Conservation (phyloP, 495 filamentous ascomycete genomes). For the Xeromyces bisporus region DNA sequence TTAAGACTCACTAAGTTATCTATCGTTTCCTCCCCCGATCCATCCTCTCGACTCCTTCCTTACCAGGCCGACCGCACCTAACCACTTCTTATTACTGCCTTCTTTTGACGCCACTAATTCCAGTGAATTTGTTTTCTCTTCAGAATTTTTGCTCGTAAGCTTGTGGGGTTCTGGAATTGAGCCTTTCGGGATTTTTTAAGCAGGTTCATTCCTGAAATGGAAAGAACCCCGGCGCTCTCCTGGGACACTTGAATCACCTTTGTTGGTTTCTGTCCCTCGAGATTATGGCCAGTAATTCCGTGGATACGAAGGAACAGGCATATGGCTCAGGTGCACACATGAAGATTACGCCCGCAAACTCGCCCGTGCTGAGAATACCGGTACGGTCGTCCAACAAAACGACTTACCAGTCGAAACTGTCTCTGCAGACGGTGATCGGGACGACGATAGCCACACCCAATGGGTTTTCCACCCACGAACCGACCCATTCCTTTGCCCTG, state of each 20-base stretch:
- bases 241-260: constrained; percentile 12
- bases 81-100: no score
- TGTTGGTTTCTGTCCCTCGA: constrained; percentile 3
- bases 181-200: no score
- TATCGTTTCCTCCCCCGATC: no score
- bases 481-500: constrained; percentile 60
- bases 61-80: no score
- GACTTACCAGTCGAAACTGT: constrained; percentile 37
- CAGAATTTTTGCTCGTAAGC: no score
- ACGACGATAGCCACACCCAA: constrained; percentile 72
- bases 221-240: constrained; percentile 6
- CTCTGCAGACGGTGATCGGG: constrained; percentile 69
- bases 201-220: constrained; percentile 6
- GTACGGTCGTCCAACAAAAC: constrained; percentile 46
- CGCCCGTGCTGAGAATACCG: constrained; percentile 46
- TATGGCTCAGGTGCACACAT: constrained; percentile 26
- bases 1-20: no score
- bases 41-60: no score
- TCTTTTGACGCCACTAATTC: no score
- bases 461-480: constrained; percentile 66
- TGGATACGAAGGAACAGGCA: constrained; percentile 22
- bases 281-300: constrained; percentile 24
- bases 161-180: no score
- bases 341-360: constrained; percentile 68
- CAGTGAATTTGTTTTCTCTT: no score